phyloP scores from a whole-genome alignment of 352 stramenopile species.

The Pythium phragmiticola region DNA sequence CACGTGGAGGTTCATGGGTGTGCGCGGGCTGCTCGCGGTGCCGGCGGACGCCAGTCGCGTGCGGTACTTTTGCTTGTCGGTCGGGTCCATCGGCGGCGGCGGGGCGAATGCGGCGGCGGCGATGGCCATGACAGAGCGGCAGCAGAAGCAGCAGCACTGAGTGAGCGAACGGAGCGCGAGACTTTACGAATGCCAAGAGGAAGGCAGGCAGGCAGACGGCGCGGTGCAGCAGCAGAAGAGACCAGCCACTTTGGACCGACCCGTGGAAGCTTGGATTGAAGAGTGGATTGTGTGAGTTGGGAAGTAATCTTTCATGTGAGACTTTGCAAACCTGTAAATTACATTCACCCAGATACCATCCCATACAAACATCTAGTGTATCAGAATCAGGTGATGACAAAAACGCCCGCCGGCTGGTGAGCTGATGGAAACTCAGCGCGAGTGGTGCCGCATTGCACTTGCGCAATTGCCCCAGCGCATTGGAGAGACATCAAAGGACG shows the following conservation, averaged over 20 bases:
- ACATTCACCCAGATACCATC: constrained; percentile 16
- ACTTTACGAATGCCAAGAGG: constrained; percentile 17
- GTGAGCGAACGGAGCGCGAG: not conserved
- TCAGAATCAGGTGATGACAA: constrained; percentile 16
- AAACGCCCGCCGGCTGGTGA: constrained; percentile 4
- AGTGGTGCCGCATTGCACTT: not conserved
- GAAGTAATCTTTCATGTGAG: not conserved
- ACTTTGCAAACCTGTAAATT: constrained; percentile 7
- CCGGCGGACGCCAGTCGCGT: constrained; percentile 22
- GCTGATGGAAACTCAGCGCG: not conserved
- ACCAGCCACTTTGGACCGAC: not conserved
- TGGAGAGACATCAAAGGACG: no score
- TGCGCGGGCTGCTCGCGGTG: not conserved
- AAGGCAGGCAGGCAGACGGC: constrained; percentile 3
- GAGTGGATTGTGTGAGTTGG: not conserved
- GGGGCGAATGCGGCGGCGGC: constrained; percentile 19
- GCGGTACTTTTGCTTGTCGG: constrained; percentile 29
- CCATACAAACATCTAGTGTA: constrained; percentile 17
- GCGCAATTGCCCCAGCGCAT: no score
- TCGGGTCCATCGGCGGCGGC: constrained; percentile 21
- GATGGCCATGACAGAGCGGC: constrained; percentile 18
- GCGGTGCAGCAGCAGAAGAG: constrained; percentile 10
- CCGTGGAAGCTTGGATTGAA: constrained; percentile 1
- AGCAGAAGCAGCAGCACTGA: not conserved
- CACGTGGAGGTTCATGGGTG: constrained; percentile 16